These are phyloP conservation scores for Cladosporium oxysporum DNA, from an alignment of 2,329 filamentous ascomycete species.

Conservation along the genomic window DNA sequence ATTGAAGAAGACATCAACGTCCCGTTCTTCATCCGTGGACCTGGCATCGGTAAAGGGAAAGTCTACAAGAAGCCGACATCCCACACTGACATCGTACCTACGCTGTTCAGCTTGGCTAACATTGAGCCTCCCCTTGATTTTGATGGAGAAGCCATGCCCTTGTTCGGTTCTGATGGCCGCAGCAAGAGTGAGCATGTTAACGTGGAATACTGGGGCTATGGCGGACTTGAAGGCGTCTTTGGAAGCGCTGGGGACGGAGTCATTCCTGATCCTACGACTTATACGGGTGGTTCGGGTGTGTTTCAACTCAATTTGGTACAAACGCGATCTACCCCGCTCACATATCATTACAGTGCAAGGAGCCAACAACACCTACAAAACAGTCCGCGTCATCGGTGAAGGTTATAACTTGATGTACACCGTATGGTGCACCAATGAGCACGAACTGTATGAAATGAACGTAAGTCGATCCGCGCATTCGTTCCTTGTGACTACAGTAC, in stretches of 20 bases:
- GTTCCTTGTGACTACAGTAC: neutral
- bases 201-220: neutral
- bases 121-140: neutral
- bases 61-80: constrained; percentile 38
- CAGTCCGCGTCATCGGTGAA: neutral
- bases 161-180: neutral
- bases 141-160: neutral
- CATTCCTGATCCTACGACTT: neutral
- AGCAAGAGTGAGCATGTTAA: neutral
- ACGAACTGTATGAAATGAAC: neutral
- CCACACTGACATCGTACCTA: constrained; percentile 39
- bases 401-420: neutral
- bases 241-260: neutral
- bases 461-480: neutral
- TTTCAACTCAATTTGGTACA: neutral
- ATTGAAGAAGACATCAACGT: constrained; percentile 43
- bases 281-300: neutral
- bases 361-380: neutral
- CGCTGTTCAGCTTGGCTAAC: neutral
- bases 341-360: neutral
- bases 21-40: constrained; percentile 42
- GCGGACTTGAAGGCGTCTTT: neutral
- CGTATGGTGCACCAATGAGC: neutral
- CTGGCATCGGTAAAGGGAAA: constrained; percentile 34
- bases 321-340: neutral